A percentile compares a stretch with the other conserved stretches of the same genome.
phyloP scores from a whole-genome alignment of 2,329 filamentous ascomycete species.

The Alternaria solani region DNA sequence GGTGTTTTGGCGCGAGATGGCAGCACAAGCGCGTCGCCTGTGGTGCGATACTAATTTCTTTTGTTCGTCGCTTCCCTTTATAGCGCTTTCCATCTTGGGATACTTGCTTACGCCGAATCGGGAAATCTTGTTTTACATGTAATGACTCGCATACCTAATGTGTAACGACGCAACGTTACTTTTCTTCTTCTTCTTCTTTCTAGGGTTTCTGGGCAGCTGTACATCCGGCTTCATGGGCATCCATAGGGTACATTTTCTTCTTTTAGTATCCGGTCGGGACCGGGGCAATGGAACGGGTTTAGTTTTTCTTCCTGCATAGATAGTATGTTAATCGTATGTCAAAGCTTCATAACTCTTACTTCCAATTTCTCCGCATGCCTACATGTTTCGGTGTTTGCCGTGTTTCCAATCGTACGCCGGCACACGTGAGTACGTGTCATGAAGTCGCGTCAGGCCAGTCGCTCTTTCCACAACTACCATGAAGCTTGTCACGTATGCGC shows the following conservation, averaged over 20 bases:
- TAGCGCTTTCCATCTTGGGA: not conserved
- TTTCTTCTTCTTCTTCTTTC: slow-evolving; percentile 4
- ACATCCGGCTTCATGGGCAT: slow-evolving; percentile 6
- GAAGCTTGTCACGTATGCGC: not conserved
- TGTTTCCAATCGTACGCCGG: not conserved
- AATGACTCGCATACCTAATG: slow-evolving; percentile 31
- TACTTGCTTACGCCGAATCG: not conserved
- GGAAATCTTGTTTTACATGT: slow-evolving; percentile 1
- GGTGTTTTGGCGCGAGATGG: slow-evolving; percentile 49
- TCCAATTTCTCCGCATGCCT: not conserved
- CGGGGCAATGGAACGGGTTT: not conserved
- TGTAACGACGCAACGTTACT: slow-evolving; percentile 12
- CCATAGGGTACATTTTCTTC: not conserved
- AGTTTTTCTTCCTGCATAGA: not conserved
- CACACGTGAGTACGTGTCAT: not conserved
- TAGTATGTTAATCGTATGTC: not conserved
- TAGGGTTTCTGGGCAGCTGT: not conserved
- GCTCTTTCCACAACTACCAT: not conserved
- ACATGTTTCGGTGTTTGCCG: not conserved
- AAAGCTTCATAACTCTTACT: too few relatives aligned
- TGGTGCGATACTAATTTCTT: slow-evolving; percentile 44
- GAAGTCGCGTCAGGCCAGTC: not conserved
- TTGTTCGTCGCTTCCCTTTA: not conserved
- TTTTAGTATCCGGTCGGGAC: not conserved
- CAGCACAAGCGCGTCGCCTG: slow-evolving; percentile 33